Percentiles rank a stretch among this genome's conserved stretches.
Evolutionary conservation across 768 basidiomycete species (phyloP).

Genomic region (Mycena kentingensis): DNA sequence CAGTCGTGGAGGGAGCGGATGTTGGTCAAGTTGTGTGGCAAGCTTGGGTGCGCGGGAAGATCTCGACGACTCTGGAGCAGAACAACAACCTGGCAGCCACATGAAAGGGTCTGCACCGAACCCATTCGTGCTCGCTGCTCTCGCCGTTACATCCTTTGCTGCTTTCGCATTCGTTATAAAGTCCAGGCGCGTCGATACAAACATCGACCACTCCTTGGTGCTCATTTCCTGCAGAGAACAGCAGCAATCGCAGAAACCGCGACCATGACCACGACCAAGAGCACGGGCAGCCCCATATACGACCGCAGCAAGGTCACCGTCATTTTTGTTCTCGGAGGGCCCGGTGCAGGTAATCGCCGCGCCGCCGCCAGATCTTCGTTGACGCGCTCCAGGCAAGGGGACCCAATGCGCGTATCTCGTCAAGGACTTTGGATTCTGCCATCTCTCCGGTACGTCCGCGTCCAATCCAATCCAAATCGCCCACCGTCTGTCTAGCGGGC

Average conservation of each 20-base stretch:
- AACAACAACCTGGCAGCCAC: too few relatives aligned
- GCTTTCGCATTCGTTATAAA: conserved; percentile 59
- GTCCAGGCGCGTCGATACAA: too few relatives aligned
- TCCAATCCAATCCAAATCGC: conserved; percentile 10
- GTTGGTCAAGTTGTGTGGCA: too few relatives aligned
- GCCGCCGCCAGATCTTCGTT: too few relatives aligned
- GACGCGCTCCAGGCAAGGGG: conserved; percentile 79
- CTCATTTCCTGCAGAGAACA: too few relatives aligned
- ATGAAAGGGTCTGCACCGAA: too few relatives aligned
- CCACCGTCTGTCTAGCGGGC: conserved; percentile 60
- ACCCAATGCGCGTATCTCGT: conserved; percentile 91
- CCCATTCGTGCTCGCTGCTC: too few relatives aligned
- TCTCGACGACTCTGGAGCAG: too few relatives aligned
- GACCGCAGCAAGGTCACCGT: conserved; percentile 77
- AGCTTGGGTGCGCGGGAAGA: too few relatives aligned
- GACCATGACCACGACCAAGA: too few relatives aligned
- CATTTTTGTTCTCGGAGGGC: conserved; percentile 94
- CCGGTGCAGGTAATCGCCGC: conserved; percentile 77
- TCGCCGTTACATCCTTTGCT: conserved; percentile 57
- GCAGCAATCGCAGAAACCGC: conserved; percentile 44
- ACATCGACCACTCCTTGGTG: too few relatives aligned
- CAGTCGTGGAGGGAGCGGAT: too few relatives aligned
- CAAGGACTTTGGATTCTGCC: conserved; percentile 81
- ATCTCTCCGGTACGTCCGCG: conserved; percentile 76
- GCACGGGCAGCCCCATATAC: conserved; percentile 54